Evolutionary conservation across 441 rosid genomes (phyloP).

Genomic region (Pelargonium myrrhifolium): DNA sequence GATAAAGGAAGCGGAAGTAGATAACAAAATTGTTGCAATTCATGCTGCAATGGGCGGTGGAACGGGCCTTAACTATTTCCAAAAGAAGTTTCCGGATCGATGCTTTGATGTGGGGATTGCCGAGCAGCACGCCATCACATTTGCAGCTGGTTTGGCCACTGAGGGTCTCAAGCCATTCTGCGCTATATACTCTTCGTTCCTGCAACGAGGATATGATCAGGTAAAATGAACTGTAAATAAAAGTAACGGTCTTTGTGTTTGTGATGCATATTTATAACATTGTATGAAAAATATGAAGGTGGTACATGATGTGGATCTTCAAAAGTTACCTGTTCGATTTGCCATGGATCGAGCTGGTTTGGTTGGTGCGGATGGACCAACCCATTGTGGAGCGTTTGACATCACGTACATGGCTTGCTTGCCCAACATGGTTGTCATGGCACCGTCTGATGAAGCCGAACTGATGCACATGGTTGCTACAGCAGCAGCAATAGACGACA

Average conservation of each 20-base stretch:
- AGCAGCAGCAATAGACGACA: constrained; percentile 64
- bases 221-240: constrained; percentile 22
- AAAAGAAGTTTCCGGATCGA: constrained; percentile 58
- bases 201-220: constrained; percentile 77
- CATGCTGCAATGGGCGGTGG: constrained; percentile 90
- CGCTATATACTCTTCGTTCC: constrained; percentile 64
- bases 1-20: constrained; percentile 55
- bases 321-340: constrained; percentile 60
- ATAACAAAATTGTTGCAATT: constrained; percentile 55
- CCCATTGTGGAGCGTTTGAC: constrained; percentile 76
- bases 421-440: constrained; percentile 79
- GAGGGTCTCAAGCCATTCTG: constrained; percentile 79
- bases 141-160: constrained; percentile 70
- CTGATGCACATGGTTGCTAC: constrained; percentile 78
- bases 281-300: constrained; percentile 32
- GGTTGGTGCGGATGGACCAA: constrained; percentile 76
- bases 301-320: constrained; percentile 74
- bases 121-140: constrained; percentile 73
- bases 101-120: constrained; percentile 84
- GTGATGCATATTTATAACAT: background rate
- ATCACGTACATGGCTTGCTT: constrained; percentile 66
- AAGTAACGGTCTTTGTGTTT: background rate
- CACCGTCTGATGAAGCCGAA: constrained; percentile 74
- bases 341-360: constrained; percentile 67
- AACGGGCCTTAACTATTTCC: constrained; percentile 65